Conservation (phyloP, 2,329 filamentous ascomycete species). For the Tolypocladium album region DNA sequence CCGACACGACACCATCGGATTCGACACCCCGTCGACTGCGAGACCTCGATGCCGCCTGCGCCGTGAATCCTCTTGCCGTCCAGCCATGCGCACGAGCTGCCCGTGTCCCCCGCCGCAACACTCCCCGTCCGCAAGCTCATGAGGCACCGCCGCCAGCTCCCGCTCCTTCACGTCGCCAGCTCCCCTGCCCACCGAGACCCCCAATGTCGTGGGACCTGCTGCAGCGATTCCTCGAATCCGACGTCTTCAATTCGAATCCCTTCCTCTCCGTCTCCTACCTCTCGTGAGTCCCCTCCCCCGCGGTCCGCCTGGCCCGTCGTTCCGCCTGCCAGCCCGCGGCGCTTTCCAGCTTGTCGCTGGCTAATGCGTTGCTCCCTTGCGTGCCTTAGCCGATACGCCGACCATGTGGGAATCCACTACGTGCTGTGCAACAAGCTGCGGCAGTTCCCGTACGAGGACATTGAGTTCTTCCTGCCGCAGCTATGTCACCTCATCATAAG, state of each 20-base stretch:
- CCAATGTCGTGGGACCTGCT: conserved; percentile 76
- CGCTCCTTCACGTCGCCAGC: conserved; percentile 4
- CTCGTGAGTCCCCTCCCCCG: conserved; percentile 49
- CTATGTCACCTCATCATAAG: conserved; percentile 82
- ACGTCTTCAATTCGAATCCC: conserved; percentile 86
- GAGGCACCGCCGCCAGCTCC: conserved; percentile 7
- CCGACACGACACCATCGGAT: background rate
- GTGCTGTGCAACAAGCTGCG: conserved; percentile 81
- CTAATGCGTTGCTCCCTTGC: conserved; percentile 6
- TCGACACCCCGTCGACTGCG: background rate
- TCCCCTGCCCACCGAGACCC: background rate
- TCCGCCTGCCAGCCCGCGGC: background rate
- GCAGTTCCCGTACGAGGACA: conserved; percentile 82
- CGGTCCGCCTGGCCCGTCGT: too few species aligned
- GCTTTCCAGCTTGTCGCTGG: conserved; percentile 2
- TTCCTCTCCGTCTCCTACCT: conserved; percentile 83
- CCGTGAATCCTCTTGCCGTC: conserved; percentile 1
- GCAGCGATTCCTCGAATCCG: conserved; percentile 84
- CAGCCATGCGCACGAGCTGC: conserved; percentile 12
- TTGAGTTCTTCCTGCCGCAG: conserved; percentile 85
- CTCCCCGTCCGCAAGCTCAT: conserved; percentile 8
- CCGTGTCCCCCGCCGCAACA: conserved; percentile 5
- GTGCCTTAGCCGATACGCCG: conserved; percentile 62
- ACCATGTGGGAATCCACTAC: conserved; percentile 85
- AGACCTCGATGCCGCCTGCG: background rate